These are phyloP conservation scores for Kwoniella sp. DNA, from an alignment of 768 basidiomycete genomes.

Conservation along the genomic window DNA sequence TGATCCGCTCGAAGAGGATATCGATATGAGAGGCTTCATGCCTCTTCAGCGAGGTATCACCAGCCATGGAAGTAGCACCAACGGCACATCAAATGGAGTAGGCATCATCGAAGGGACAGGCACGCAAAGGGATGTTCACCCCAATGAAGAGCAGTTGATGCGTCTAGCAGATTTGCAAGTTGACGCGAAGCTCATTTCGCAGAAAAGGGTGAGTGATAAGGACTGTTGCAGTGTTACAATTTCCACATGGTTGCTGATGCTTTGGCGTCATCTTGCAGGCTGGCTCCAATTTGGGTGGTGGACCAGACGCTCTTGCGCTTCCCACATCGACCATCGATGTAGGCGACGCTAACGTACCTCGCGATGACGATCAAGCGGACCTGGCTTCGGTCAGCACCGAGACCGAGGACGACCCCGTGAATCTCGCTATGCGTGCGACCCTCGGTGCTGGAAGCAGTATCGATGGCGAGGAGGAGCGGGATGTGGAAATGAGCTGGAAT, in stretches of 20 bases:
- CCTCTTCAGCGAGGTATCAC: conserved; percentile 70
- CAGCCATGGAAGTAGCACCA: conserved; percentile 1
- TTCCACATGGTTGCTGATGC: background rate
- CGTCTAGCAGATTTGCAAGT: conserved; percentile 79
- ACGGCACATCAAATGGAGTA: background rate
- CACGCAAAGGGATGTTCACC: conserved; percentile 62
- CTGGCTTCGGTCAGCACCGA: conserved; percentile 68
- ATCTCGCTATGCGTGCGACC: conserved; percentile 59
- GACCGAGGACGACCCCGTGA: conserved; percentile 81
- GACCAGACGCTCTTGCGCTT: background rate
- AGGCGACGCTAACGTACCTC: background rate
- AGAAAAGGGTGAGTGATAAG: conserved; percentile 61
- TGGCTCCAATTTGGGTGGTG: background rate
- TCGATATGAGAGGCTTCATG: conserved; percentile 81
- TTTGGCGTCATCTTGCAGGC: background rate
- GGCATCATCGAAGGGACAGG: conserved; percentile 3
- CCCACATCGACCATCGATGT: background rate
- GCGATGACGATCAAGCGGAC: conserved; percentile 61
- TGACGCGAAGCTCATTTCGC: conserved; percentile 70
- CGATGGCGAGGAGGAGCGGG: conserved; percentile 58
- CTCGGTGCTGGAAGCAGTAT: conserved; percentile 66
- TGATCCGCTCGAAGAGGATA: conserved; percentile 80
- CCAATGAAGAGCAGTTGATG: conserved; percentile 95
- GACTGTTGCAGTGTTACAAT: background rate
- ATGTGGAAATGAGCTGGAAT: conserved; percentile 69